phyloP scores from a whole-genome alignment of 1,284 basidiomycete genomes.

The Cerrena zonata region DNA sequence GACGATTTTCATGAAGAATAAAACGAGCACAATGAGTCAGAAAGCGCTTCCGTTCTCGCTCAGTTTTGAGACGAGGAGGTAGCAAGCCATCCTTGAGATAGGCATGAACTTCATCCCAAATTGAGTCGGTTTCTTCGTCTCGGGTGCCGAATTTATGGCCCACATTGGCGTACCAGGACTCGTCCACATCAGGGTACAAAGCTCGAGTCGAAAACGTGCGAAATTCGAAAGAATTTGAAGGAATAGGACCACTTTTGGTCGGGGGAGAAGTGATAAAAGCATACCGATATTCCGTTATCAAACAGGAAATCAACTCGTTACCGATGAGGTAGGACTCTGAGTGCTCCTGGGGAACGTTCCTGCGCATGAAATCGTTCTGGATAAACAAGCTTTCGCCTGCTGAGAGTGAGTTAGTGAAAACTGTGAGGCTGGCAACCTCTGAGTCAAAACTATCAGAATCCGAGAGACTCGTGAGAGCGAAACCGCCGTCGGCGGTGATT shows the following conservation, averaged over 20 bases:
- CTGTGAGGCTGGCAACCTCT: background rate
- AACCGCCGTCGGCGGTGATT: background rate
- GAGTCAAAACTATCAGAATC: background rate
- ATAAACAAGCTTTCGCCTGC: slow-evolving; percentile 4
- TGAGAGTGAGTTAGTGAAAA: background rate
- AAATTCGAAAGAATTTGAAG: background rate
- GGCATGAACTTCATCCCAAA: background rate
- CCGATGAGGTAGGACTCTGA: background rate
- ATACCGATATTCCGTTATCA: slow-evolving; percentile 1
- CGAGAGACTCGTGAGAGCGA: background rate
- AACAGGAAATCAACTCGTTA: background rate
- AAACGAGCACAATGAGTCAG: background rate
- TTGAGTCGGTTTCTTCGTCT: background rate
- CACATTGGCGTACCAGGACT: background rate
- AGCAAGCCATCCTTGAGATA: background rate
- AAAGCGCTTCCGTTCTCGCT: background rate
- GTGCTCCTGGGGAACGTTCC: background rate
- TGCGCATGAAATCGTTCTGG: slow-evolving; percentile 5
- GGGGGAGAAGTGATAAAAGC: background rate
- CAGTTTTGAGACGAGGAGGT: background rate
- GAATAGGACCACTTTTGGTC: too few species aligned
- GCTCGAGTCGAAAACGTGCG: background rate
- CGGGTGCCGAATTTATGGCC: background rate
- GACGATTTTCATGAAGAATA: background rate
- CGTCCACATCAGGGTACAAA: background rate